Evolutionary conservation across 805 yeast genomes (phyloP), one percentile per base, ranked within the genome.

Genomic region (Myxozyma udenii): DNA sequence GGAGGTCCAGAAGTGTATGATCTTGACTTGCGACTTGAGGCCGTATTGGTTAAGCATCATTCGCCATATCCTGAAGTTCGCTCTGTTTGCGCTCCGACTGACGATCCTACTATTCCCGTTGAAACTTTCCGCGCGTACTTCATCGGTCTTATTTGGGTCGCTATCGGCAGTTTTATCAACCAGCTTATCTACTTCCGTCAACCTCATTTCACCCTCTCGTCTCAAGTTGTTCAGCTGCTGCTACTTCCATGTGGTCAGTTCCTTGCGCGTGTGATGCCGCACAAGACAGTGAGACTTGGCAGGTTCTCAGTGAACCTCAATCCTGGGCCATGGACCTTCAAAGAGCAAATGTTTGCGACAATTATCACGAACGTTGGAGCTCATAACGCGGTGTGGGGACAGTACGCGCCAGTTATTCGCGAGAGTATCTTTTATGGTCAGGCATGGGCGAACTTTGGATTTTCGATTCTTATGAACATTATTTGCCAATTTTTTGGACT

Each of bases 281-380:
- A 37, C 16, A 6, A 16, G 50, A 28, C 21, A 23, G 18, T 56
- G 3, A 16, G 25, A 60, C 36, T 30, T 26, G 23, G 52, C 14
- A 75, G 79, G 40, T 67, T 60, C 14, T 68, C 73, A 57, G 61
- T 66, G 64, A 70, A 64, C 57, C 62, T 80, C 51, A 81, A 80
- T 61, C 84, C 84, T 3, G 84, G 85, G 9, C 83, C 83, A n/a
- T 82, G 84, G 81, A 69, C 73, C 35, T 70, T 65, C 56, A 82
- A 81, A 62, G 86, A 81, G 61, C 85, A 81, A 64, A 79, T 80
- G 83, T 72, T 81, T 55, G 70, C 82, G 7, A 78, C 86, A 57
- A 60, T 74, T 37, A 64, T 73, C 44, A 53, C 57, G 19, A 53
- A 53, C 25, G 57, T 53, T 19, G 57, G 57, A 4, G 32, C 57